Evolutionary conservation across 108 stramenopile species (phyloP).

Genomic region (Skeletonema tropicum): DNA sequence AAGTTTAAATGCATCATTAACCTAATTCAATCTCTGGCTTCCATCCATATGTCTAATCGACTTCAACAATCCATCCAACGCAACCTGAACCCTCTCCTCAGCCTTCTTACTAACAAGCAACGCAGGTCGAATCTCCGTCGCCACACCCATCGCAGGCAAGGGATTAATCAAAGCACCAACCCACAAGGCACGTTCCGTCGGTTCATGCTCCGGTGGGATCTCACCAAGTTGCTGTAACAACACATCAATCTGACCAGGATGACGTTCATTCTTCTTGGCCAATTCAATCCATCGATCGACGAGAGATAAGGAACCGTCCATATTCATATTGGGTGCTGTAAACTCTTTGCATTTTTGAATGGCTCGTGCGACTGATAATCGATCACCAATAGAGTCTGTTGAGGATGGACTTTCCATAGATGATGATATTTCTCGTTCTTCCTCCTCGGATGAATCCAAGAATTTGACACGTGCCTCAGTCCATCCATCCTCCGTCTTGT

Average conservation of each 20-base stretch:
- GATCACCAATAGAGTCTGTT: slow-evolving; percentile 27
- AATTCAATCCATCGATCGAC: slow-evolving; percentile 75
- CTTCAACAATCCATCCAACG: slow-evolving; percentile 62
- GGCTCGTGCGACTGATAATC: slow-evolving; percentile 58
- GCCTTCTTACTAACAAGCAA: slow-evolving; percentile 62
- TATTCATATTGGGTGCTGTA: slow-evolving; percentile 60
- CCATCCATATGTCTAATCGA: slow-evolving; percentile 78
- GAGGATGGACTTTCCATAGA: not conserved
- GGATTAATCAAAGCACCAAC: slow-evolving; percentile 81
- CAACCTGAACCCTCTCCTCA: slow-evolving; percentile 63
- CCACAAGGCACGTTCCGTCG: slow-evolving; percentile 82
- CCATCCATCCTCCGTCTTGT: slow-evolving; percentile 59
- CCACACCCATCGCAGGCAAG: slow-evolving; percentile 76
- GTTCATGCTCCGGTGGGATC: slow-evolving; percentile 66
- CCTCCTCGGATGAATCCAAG: slow-evolving; percentile 52
- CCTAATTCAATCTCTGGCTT: slow-evolving; percentile 33
- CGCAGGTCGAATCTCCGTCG: slow-evolving; percentile 71
- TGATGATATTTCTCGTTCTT: slow-evolving; percentile 45
- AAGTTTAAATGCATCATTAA: not conserved
- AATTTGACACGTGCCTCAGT: slow-evolving; percentile 64
- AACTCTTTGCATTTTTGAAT: slow-evolving; percentile 57
- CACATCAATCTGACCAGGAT: slow-evolving; percentile 60
- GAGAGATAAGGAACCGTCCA: slow-evolving; percentile 45
- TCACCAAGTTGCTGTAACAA: slow-evolving; percentile 57
- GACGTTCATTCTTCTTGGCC: slow-evolving; percentile 61